Percentiles rank a stretch among this genome's conserved stretches.
These are phyloP conservation scores for Catunica adiposa DNA, from an alignment of 2,329 filamentous ascomycete genomes.

Conservation along the genomic window DNA sequence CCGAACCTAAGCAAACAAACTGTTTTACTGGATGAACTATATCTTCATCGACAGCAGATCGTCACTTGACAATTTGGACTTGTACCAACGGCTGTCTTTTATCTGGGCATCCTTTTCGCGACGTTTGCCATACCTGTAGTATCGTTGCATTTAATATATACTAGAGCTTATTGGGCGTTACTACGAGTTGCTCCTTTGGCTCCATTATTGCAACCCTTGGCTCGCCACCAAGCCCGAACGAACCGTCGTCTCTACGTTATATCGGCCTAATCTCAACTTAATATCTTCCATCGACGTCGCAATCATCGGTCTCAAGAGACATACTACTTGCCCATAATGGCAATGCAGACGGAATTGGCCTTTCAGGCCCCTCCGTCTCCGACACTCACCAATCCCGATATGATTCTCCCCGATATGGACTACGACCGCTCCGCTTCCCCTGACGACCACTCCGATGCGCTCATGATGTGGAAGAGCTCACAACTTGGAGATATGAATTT, in stretches of 20 bases:
- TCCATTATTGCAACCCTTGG: background rate
- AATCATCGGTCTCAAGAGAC: background rate
- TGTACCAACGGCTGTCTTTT: background rate
- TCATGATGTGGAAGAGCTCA: slow-evolving; percentile 36
- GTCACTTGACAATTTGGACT: background rate
- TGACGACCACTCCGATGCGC: slow-evolving; percentile 33
- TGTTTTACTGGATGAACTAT: background rate
- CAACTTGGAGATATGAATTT: slow-evolving; percentile 23
- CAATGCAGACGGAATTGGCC: slow-evolving; percentile 19
- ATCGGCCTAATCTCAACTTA: background rate
- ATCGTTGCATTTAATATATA: background rate
- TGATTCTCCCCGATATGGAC: slow-evolving; percentile 72
- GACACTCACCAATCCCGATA: slow-evolving; percentile 81
- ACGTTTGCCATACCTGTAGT: background rate
- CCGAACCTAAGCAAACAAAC: background rate
- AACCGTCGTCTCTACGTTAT: background rate
- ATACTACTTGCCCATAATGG: slow-evolving; percentile 10
- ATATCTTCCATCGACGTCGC: background rate
- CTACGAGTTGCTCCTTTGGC: background rate
- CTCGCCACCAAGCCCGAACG: background rate
- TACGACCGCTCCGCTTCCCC: slow-evolving; percentile 36
- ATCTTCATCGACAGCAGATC: background rate
- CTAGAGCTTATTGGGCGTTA: background rate
- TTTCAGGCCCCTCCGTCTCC: slow-evolving; percentile 52
- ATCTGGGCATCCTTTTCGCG: background rate